These are phyloP conservation scores for Cyclotella sp. DNA, from an alignment of 108 stramenopile species.

Conservation along the genomic window DNA sequence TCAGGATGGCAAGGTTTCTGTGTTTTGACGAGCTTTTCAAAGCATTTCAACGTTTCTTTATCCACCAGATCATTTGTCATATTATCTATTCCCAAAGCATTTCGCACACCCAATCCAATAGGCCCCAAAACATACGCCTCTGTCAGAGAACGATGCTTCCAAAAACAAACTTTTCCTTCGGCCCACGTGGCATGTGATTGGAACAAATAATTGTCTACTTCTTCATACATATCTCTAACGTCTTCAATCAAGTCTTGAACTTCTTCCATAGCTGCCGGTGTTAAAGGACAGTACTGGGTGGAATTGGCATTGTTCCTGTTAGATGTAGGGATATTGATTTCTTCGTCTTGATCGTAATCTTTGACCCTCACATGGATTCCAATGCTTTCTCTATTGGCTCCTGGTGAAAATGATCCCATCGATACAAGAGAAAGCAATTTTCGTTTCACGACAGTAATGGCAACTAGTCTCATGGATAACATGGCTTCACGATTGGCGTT, in stretches of 20 bases:
- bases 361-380: background rate
- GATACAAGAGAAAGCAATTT: constrained; percentile 44
- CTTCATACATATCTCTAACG: constrained; percentile 79
- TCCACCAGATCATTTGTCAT: constrained; percentile 12
- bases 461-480: constrained; percentile 53
- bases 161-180: constrained; percentile 62
- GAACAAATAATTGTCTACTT: constrained; percentile 62
- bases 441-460: constrained; percentile 48
- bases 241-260: constrained; percentile 79
- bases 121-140: constrained; percentile 67
- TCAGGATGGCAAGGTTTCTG: constrained; percentile 83
- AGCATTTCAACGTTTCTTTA: constrained; percentile 49
- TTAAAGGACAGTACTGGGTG: constrained; percentile 34
- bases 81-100: constrained; percentile 21
- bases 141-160: constrained; percentile 62
- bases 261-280: constrained; percentile 60
- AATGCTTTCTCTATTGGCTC: background rate
- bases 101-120: constrained; percentile 35
- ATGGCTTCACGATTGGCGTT: constrained; percentile 36
- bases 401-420: constrained; percentile 21
- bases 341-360: constrained; percentile 54
- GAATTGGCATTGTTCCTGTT: constrained; percentile 24
- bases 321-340: constrained; percentile 13
- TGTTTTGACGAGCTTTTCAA: constrained; percentile 66
- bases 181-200: constrained; percentile 55